These are phyloP conservation scores for Tolypocladium tropicale DNA, from an alignment of 2,329 filamentous ascomycete genomes.

Conservation along the genomic window DNA sequence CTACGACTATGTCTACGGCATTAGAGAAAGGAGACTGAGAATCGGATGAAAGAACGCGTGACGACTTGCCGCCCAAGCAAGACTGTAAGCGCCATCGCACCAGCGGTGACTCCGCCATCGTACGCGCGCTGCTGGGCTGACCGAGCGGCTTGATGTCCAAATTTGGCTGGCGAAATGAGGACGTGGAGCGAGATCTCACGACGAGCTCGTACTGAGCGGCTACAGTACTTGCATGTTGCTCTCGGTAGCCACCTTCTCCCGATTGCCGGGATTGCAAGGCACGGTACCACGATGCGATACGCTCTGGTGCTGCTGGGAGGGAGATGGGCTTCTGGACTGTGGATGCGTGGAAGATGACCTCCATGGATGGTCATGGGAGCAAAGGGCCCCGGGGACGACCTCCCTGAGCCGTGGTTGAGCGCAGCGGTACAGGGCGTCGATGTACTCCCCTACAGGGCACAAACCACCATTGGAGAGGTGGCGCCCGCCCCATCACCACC, in stretches of 20 bases:
- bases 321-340: background rate
- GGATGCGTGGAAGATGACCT: background rate
- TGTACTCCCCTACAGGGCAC: background rate
- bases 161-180: background rate
- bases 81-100: background rate
- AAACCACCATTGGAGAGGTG: background rate
- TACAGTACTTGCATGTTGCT: background rate
- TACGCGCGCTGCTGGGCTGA: background rate
- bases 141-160: background rate
- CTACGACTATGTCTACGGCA: too few relatives aligned
- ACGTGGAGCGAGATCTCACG: background rate
- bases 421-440: background rate
- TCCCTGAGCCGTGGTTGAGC: background rate
- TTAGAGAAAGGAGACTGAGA: too few relatives aligned
- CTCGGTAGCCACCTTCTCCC: background rate
- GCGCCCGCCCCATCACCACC: conserved; percentile 2
- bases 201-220: too few relatives aligned
- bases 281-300: background rate
- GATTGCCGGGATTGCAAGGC: background rate
- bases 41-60: too few relatives aligned
- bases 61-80: background rate
- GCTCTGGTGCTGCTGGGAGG: background rate
- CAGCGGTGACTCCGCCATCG: background rate
- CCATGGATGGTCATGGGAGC: background rate
- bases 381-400: too few relatives aligned